phyloP scores from a whole-genome alignment of 352 stramenopile genomes.

The Phytopythium mirpurense region DNA sequence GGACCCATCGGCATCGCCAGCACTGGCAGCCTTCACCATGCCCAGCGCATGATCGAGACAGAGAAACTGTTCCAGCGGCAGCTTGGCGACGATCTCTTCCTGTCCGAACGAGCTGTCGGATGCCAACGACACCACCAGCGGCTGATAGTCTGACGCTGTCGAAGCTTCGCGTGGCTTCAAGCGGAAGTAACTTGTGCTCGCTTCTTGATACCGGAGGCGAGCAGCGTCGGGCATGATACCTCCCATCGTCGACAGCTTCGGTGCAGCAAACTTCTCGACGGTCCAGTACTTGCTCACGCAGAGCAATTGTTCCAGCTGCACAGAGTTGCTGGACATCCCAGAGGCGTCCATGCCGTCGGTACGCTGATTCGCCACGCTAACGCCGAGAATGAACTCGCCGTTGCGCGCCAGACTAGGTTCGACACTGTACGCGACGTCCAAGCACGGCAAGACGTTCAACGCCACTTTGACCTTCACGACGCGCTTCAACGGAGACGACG shows the following conservation, averaged over 20 bases:
- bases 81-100: slow-evolving; percentile 13
- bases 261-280: slow-evolving; percentile 34
- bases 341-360: slow-evolving; percentile 20
- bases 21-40: slow-evolving; percentile 16
- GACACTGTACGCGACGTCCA: slow-evolving; percentile 61
- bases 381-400: slow-evolving; percentile 69
- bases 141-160: slow-evolving; percentile 5
- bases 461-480: slow-evolving; percentile 56
- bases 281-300: slow-evolving; percentile 64
- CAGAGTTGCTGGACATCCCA: slow-evolving; percentile 15
- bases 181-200: slow-evolving; percentile 79
- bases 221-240: slow-evolving; percentile 22
- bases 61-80: slow-evolving; percentile 68
- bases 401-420: slow-evolving; percentile 57
- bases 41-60: slow-evolving; percentile 60
- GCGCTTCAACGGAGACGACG: slow-evolving; percentile 18
- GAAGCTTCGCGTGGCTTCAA: slow-evolving; percentile 20
- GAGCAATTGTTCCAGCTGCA: slow-evolving; percentile 48
- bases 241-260: slow-evolving; percentile 3
- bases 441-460: slow-evolving; percentile 47
- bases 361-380: slow-evolving; percentile 60
- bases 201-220: slow-evolving; percentile 59
- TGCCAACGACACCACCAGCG: slow-evolving; percentile 20
- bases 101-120: background rate
- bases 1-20: background rate